phyloP scores from a whole-genome alignment of 345 rosid species.

The Hypericum androsaemum region DNA sequence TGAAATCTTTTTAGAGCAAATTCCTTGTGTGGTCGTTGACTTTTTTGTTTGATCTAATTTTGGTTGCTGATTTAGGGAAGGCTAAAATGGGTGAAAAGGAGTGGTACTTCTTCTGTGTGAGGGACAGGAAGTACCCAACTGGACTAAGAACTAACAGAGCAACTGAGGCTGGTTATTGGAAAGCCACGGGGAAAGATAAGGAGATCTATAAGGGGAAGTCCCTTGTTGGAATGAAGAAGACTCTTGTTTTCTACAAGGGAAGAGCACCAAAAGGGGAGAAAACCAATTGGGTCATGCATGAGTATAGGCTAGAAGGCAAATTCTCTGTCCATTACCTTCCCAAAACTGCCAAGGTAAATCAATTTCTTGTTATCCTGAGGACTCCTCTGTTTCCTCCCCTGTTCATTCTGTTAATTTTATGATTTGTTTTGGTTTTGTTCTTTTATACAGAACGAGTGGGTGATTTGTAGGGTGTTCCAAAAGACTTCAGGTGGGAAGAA shows the following conservation, averaged over 20 bases:
- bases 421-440: not conserved
- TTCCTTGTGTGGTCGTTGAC: not conserved
- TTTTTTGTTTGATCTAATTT: not conserved
- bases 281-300: constrained; percentile 3
- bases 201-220: constrained; percentile 3
- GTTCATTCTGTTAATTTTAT: not conserved
- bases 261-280: constrained; percentile 3
- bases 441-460: not conserved
- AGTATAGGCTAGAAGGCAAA: not conserved
- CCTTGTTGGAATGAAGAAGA: constrained; percentile 2
- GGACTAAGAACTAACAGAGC: constrained; percentile 4
- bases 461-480: constrained; percentile 4
- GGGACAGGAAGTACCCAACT: constrained; percentile 6
- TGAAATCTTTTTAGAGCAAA: not conserved
- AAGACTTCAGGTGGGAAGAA: constrained; percentile 4
- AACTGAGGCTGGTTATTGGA: constrained; percentile 4
- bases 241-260: constrained; percentile 3
- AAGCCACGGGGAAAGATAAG: not conserved
- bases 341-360: constrained; percentile 3
- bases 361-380: not conserved
- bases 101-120: constrained; percentile 3
- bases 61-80: not conserved
- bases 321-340: constrained; percentile 1
- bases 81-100: constrained; percentile 4
- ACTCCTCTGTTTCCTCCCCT: not conserved